Conservation (phyloP, 1,284 basidiomycete species). For the Ustilago sp. region DNA sequence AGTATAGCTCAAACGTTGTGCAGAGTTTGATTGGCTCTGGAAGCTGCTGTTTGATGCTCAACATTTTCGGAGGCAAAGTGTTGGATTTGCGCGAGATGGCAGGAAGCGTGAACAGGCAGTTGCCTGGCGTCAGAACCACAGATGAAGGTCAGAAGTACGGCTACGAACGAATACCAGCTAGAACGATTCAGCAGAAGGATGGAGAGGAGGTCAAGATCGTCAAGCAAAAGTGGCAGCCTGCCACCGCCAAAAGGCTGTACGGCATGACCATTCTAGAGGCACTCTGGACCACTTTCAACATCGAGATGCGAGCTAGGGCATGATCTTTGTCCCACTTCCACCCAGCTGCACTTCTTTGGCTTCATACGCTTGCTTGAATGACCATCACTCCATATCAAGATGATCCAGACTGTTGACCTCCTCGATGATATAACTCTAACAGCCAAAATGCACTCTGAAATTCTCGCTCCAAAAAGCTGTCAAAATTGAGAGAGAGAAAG, state of each 20-base stretch:
- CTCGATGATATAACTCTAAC: neutral
- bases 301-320: constrained; percentile 41
- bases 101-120: constrained; percentile 22
- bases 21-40: constrained; percentile 42
- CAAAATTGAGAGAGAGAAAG: neutral
- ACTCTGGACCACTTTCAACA: constrained; percentile 43
- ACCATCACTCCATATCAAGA: neutral
- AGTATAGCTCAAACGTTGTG: constrained; percentile 38
- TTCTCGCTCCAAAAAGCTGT: neutral
- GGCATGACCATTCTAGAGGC: constrained; percentile 49
- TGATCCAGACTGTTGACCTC: neutral
- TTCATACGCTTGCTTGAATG: neutral
- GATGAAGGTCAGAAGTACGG: constrained; percentile 26
- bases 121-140: constrained; percentile 30
- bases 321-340: neutral
- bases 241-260: constrained; percentile 29
- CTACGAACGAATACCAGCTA: constrained; percentile 40
- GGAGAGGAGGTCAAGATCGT: constrained; percentile 8
- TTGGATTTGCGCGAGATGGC: constrained; percentile 44
- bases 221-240: constrained; percentile 45
- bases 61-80: constrained; percentile 41
- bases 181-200: constrained; percentile 25
- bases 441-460: neutral
- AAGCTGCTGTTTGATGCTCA: constrained; percentile 49
- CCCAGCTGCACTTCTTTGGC: neutral